These are phyloP conservation scores for Colletotrichum sp. DNA, from an alignment of 2,329 filamentous ascomycete species.

Conservation along the genomic window DNA sequence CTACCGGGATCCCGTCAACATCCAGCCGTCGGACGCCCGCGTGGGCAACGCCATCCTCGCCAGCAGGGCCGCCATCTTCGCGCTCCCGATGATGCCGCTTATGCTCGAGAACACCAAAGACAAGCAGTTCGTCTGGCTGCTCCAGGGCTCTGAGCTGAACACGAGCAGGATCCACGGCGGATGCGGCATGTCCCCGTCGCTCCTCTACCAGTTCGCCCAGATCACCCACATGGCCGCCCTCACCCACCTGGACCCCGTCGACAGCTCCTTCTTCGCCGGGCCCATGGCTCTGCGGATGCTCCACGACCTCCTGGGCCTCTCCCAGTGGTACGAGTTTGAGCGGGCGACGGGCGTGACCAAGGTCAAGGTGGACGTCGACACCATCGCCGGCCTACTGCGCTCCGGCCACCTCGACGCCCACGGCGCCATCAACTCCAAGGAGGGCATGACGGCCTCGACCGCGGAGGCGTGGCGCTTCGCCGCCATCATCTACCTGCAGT, in stretches of 20 bases:
- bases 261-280: neutral
- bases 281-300: conserved; percentile 28
- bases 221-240: conserved; percentile 41
- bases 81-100: conserved; percentile 42
- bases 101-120: conserved; percentile 30
- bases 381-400: neutral
- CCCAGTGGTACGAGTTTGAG: conserved; percentile 16
- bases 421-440: neutral
- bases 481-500: conserved; percentile 43
- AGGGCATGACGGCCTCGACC: conserved; percentile 43
- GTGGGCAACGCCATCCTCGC: conserved; percentile 45
- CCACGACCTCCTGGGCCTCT: conserved; percentile 26
- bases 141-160: conserved; percentile 39
- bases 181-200: conserved; percentile 45
- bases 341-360: neutral
- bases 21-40: conserved; percentile 38
- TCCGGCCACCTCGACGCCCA: neutral
- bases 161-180: conserved; percentile 45
- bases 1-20: conserved; percentile 38
- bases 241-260: conserved; percentile 21
- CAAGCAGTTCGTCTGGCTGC: conserved; percentile 41
- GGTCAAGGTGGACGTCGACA: neutral
- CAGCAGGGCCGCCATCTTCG: conserved; percentile 41
- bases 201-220: conserved; percentile 41
- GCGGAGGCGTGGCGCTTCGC: conserved; percentile 47